Percentiles rank a stretch among this genome's conserved stretches.
Conservation (phyloP, 306 rosid species). For the Pachyrhizus erosus region DNA sequence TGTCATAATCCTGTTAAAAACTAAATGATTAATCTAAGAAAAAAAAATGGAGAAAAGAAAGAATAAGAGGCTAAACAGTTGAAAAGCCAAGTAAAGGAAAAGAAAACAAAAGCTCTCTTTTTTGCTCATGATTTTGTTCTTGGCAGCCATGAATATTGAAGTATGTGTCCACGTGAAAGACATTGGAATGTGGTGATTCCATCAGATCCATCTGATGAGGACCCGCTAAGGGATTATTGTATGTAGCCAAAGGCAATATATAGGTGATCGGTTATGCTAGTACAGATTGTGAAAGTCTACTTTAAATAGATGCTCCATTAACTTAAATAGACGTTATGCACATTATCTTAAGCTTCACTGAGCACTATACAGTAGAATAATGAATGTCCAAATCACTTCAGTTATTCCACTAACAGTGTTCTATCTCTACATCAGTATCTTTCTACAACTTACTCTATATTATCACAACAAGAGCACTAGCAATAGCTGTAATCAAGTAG, state of each 20-base stretch:
- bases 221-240: background rate
- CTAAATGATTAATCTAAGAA: slow-evolving; percentile 5
- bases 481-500: no score
- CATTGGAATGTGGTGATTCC: slow-evolving; percentile 9
- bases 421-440: no score
- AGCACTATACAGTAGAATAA: no score
- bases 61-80: background rate
- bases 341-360: no score
- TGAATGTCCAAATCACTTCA: no score
- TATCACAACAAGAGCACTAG: no score
- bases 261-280: background rate
- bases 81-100: background rate
- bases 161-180: background rate
- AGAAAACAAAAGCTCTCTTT: slow-evolving; percentile 8
- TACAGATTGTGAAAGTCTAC: slow-evolving; percentile 1
- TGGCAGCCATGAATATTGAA: slow-evolving; percentile 1
- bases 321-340: no score
- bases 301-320: background rate
- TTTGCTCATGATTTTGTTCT: background rate
- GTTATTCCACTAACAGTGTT: no score
- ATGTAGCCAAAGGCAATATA: slow-evolving; percentile 11
- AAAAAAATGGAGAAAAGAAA: background rate
- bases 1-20: background rate
- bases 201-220: background rate
- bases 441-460: no score